Base-by-base conservation (phyloP, 192 early-diverging fungal genomes). In the Lunasporangiospora selenospora region DNA sequence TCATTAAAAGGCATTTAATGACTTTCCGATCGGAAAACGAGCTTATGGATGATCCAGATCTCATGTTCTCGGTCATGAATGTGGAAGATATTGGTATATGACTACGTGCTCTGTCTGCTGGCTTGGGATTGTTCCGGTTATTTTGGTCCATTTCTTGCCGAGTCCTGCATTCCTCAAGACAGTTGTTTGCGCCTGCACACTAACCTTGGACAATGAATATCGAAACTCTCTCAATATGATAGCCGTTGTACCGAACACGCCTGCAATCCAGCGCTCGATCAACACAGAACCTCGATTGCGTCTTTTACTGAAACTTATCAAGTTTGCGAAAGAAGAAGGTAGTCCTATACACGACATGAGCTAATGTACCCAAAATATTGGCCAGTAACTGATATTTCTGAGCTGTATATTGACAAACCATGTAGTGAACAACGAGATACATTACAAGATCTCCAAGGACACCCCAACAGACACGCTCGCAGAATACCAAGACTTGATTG, bases 261-360 rank as follows among this genome's bases (percentile, higher is more conserved):
- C 66, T 21, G 73, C 58, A 12, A 56, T 49, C 29, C 47, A 49
- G 24, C 29, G 53, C 2, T 62, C 66, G 5, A 18, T 78, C 26
- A 51, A 65, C 11, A 23, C 64, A 11, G 58, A 79, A 27, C 64
- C 77, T n/a, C 66, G 75, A 18, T 52, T 83, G 29, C 64, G 70
- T 15, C 58, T 83, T 19, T 62, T 83, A 29, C 51, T 83, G 32
- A 80, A 61, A 5, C 53, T 83, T 45, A 29, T 80, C 19, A 42
- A 67, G 9, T 70, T 78, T 15, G 58, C 43, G 2, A 69, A 71
- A 29, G 60, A 63, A 6, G 76, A 76, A 11, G 6, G 18, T 19
- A 33, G 1, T 30, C 19, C 23, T 21, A 6, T 5, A 34, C 9
- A n/a, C n/a, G n/a, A n/a, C n/a, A n/a, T n/a, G n/a, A n/a, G n/a